Evolutionary conservation across 2,329 filamentous ascomycete species (phyloP), one percentile per base, ranked within the genome.

Genomic region (Aschersonia sp.): DNA sequence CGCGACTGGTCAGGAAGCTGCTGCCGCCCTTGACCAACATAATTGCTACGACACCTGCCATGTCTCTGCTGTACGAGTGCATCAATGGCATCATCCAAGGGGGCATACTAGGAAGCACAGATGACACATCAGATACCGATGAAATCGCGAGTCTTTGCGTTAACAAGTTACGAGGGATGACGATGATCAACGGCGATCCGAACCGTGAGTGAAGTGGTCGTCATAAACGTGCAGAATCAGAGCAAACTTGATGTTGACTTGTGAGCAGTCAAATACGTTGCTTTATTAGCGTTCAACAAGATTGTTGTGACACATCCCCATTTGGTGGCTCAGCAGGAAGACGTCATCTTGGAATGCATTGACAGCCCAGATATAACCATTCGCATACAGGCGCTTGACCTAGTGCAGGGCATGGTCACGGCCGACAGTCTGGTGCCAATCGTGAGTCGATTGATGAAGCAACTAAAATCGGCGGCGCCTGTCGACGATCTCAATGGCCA

Each of bases 31-130:
- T 98, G 51, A 95, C 88, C 1, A 87, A 86, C 55, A 83, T 98
- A 44, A 97, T 98, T 53, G 83, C 87, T 56, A 95, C 89, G 1
- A 98, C 92, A 0, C 85, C 86, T 5, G 92, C 92, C 31, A 97
- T 97, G 92, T 97, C 92, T n/a, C 68, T 98, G 31, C 69, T 97
- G 5, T 98, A 98, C 57, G 92, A 98, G 66, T 98, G 92, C 60
- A 96, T 98, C 65, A 96, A 94, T 62, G 92, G 92, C 30, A 94
- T 98, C 52, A 95, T 98, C 50, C 89, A 96, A 62, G 92, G 92
- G 31, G 92, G 92, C 0, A 95, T 98, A 49, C 70, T 98, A 45
- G 86, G 87, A 33, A 86, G 83, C 43, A 80, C 82, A 31, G 87
- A 89, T 53, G 85, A 87, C 47, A 79, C 81, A 22, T 75, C 81